Conservation (phyloP, 306 rosid genomes). For the Boehmeria nivea region DNA sequence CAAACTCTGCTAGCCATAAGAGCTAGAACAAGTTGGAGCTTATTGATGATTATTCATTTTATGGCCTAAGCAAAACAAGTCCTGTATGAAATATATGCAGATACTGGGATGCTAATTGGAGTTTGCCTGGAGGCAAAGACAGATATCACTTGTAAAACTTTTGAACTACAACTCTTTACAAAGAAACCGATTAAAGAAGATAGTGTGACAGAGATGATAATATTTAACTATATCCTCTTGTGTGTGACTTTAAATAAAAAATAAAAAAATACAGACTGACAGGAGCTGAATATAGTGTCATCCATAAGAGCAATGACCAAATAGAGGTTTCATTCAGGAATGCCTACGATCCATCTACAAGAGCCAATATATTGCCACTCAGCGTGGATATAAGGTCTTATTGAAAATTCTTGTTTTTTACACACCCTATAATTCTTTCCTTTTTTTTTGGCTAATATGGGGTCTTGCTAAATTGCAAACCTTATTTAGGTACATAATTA, state of each 20-base stretch:
- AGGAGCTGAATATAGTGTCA: conserved; percentile 34
- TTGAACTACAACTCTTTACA: neutral
- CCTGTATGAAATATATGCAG: conserved; percentile 17
- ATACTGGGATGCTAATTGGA: conserved; percentile 49
- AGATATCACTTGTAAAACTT: conserved; percentile 27
- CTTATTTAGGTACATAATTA: conserved; percentile 30
- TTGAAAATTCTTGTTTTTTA: no score
- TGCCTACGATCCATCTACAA: conserved; percentile 15
- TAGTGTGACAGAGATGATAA: neutral
- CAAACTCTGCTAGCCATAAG: no score
- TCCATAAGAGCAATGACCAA: conserved; percentile 21
- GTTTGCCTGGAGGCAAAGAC: conserved; percentile 37
- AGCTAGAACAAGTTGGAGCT: no score
- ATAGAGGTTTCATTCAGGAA: conserved; percentile 33
- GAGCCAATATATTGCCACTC: conserved; percentile 25
- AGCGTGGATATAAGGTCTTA: conserved; percentile 42
- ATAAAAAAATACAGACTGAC: conserved; percentile 32
- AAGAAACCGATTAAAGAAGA: no score
- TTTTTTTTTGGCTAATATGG: no score
- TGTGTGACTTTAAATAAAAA: neutral
- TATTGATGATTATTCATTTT: no score
- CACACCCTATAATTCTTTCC: no score
- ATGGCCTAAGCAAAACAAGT: neutral
- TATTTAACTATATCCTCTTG: neutral
- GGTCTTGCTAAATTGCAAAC: neutral